Conservation (phyloP, 2,329 filamentous ascomycete species). For the Colletotrichum trifolii region DNA sequence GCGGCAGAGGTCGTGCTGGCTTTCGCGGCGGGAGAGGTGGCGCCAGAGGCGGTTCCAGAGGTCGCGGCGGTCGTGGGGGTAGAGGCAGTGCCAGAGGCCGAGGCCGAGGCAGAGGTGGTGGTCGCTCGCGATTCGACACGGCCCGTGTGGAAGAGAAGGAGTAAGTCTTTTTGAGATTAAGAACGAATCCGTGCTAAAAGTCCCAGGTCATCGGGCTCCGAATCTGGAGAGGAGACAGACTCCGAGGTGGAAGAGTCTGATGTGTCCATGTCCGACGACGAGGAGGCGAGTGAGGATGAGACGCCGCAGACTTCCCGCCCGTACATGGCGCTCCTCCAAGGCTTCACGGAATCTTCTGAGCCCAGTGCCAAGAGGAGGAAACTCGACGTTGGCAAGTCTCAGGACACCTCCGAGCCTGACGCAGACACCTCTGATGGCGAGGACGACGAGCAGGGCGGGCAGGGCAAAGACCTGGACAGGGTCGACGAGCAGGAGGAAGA, state of each 20-base stretch:
- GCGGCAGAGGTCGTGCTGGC: slow-evolving; percentile 42
- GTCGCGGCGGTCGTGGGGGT: slow-evolving; percentile 45
- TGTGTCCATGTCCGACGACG: slow-evolving; percentile 54
- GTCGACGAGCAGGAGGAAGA: slow-evolving; percentile 37
- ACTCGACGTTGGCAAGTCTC: slow-evolving; percentile 52
- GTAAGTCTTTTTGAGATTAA: slow-evolving; percentile 40
- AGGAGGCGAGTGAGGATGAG: slow-evolving; percentile 56
- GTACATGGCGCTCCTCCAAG: slow-evolving; percentile 69
- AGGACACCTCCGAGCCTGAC: slow-evolving; percentile 38
- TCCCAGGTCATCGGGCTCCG: slow-evolving; percentile 40
- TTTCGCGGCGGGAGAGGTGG: slow-evolving; percentile 40
- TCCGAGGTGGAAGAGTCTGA: slow-evolving; percentile 52
- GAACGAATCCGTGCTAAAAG: neutral
- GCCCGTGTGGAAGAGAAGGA: slow-evolving; percentile 57
- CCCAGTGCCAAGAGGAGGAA: slow-evolving; percentile 69
- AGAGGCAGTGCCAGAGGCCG: slow-evolving; percentile 48
- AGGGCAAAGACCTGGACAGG: slow-evolving; percentile 36
- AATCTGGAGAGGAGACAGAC: slow-evolving; percentile 43
- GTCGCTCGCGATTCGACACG: slow-evolving; percentile 43
- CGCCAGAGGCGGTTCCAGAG: slow-evolving; percentile 6
- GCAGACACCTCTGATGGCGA: slow-evolving; percentile 35
- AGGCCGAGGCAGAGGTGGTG: slow-evolving; percentile 44
- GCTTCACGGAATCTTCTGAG: slow-evolving; percentile 58
- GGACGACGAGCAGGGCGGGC: slow-evolving; percentile 36
- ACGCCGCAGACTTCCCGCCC: slow-evolving; percentile 54